Evolutionary conservation across 129 eudicot species (phyloP).

Genomic region (Artemisia tridentata): DNA sequence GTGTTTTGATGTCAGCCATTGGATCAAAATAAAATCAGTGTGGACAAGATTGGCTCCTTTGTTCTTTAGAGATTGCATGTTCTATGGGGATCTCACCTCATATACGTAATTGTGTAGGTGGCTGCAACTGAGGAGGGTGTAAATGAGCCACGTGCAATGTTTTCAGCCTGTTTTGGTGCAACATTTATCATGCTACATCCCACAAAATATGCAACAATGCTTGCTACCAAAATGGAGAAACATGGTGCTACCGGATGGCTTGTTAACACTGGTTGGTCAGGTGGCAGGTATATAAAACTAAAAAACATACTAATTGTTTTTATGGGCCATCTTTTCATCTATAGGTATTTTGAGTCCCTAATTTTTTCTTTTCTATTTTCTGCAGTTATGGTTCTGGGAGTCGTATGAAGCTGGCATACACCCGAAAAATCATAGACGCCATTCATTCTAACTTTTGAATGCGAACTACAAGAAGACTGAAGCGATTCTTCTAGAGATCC

Average conservation of each 20-base stretch:
- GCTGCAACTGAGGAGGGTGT: constrained; percentile 96
- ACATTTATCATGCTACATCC: constrained; percentile 97
- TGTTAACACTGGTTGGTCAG: constrained; percentile 99
- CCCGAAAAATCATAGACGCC: constrained; percentile 92
- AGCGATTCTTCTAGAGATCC: constrained; percentile 88
- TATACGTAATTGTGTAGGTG: constrained; percentile 42
- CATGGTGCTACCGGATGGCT: constrained; percentile 99
- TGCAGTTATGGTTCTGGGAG: constrained; percentile 84
- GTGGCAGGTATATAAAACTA: constrained; percentile 76
- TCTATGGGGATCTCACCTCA: no score
- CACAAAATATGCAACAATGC: constrained; percentile 89
- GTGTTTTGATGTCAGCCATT: no score
- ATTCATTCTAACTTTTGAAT: constrained; percentile 76
- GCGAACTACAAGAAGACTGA: constrained; percentile 69
- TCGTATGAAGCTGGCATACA: constrained; percentile 87
- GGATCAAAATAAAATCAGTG: no score
- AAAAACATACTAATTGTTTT: no score
- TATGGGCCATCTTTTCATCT: background rate
- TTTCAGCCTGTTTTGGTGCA: constrained; percentile 97
- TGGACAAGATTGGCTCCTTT: no score
- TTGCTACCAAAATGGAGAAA: constrained; percentile 88
- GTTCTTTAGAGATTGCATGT: no score
- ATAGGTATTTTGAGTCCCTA: background rate
- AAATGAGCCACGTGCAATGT: constrained; percentile 92
- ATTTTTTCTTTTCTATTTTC: background rate